Conservation (phyloP, 352 stramenopile species). For the Phytopythium boreale region DNA sequence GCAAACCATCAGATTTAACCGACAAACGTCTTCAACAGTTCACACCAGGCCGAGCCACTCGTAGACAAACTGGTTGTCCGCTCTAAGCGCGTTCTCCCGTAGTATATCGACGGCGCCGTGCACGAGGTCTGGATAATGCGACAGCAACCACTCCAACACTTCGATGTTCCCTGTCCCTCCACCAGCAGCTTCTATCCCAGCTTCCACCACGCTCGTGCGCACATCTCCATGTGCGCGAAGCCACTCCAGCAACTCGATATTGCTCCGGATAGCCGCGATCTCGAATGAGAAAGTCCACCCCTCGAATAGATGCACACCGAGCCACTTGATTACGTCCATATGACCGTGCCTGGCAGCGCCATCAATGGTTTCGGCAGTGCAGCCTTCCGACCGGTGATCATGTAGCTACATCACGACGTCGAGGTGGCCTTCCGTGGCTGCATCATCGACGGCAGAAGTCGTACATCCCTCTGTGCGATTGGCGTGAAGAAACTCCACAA, state of each 20-base stretch:
- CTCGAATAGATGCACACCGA: neutral
- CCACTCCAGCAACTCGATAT: no score
- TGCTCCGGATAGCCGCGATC: no score
- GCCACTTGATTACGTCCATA: neutral
- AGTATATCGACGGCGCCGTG: no score
- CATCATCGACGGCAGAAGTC: neutral
- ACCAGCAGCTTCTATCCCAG: no score
- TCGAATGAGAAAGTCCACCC: neutral
- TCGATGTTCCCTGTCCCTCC: neutral
- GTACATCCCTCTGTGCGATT: neutral
- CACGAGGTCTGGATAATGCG: neutral
- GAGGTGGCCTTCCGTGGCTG: neutral
- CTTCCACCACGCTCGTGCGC: no score
- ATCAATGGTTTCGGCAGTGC: neutral
- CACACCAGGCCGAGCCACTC: neutral
- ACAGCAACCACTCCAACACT: neutral
- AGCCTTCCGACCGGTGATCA: neutral
- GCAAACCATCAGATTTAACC: no score
- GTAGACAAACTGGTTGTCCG: neutral
- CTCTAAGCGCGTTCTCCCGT: no score
- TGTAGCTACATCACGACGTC: neutral
- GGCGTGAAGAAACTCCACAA: neutral
- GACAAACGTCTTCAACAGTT: no score
- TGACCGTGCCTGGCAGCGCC: neutral
- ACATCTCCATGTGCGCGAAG: no score